phyloP scores from a whole-genome alignment of 306 rosid species.

The Medicago arabica region DNA sequence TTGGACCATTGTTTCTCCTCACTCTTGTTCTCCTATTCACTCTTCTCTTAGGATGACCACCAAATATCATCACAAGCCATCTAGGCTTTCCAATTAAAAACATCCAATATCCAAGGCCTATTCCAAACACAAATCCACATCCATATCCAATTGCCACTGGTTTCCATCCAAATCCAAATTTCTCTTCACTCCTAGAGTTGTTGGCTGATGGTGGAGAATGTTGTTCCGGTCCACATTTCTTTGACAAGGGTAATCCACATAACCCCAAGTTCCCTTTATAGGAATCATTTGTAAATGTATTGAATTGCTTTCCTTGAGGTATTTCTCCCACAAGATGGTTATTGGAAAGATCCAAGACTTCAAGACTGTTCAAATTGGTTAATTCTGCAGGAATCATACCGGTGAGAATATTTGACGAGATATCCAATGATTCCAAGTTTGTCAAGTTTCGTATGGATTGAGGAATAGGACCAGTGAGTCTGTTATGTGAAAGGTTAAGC shows the following conservation, averaged over 20 bases:
- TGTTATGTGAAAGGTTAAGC: constrained; percentile 47
- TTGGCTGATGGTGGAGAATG: not conserved
- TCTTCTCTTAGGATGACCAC: not conserved
- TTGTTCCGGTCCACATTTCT: not conserved
- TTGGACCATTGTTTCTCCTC: not conserved
- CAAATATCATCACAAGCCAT: constrained; percentile 1
- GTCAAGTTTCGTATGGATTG: constrained; percentile 7
- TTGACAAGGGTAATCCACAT: not conserved
- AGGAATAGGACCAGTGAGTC: constrained; percentile 33
- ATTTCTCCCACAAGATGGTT: constrained; percentile 46
- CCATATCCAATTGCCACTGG: constrained; percentile 5
- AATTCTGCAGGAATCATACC: constrained; percentile 45
- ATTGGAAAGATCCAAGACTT: constrained; percentile 35
- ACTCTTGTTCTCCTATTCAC: not conserved
- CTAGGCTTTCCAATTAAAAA: not conserved
- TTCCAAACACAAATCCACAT: not conserved
- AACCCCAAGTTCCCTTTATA: constrained; percentile 33
- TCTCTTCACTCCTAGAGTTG: not conserved
- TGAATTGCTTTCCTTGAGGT: constrained; percentile 51
- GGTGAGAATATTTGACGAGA: constrained; percentile 42
- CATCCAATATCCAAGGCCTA: not conserved
- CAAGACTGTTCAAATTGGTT: constrained; percentile 20
- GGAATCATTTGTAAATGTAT: constrained; percentile 44
- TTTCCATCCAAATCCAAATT: not conserved
- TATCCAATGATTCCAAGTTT: constrained; percentile 45